Evolutionary conservation across 1,139 yeast species (phyloP).

Genomic region (Groenewaldozyma sp.): DNA sequence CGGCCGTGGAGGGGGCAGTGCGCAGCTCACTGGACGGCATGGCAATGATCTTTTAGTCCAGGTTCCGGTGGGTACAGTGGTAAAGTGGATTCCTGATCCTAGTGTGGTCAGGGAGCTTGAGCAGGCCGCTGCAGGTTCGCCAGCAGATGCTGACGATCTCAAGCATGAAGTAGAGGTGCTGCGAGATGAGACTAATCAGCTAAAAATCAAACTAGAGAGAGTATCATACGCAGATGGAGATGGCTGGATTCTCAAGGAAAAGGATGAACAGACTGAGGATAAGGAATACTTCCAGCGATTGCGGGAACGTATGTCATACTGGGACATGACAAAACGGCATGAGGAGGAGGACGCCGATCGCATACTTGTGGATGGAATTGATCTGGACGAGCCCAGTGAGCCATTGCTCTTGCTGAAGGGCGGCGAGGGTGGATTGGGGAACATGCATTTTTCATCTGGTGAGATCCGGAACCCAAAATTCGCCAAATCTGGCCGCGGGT

Average conservation of each 20-base stretch:
- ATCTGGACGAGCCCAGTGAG: constrained; percentile 53
- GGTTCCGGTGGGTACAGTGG: constrained; percentile 85
- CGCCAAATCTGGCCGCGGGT: constrained; percentile 68
- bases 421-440: constrained; percentile 92
- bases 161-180: constrained; percentile 8
- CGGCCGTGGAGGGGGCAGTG: constrained; percentile 64
- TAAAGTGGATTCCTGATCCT: constrained; percentile 83
- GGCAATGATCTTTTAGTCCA: constrained; percentile 74
- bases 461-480: constrained; percentile 84
- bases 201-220: constrained; percentile 42
- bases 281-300: constrained; percentile 58
- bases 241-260: constrained; percentile 79
- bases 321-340: constrained; percentile 52
- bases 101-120: constrained; percentile 18
- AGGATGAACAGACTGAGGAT: constrained; percentile 55
- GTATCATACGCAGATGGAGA: constrained; percentile 53
- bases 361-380: constrained; percentile 74
- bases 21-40: constrained; percentile 72
- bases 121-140: not conserved
- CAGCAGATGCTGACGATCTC: constrained; percentile 4
- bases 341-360: constrained; percentile 56
- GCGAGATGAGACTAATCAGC: constrained; percentile 9
- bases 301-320: constrained; percentile 51
- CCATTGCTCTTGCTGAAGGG: constrained; percentile 73
- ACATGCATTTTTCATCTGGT: constrained; percentile 84